A percentile compares a stretch with the other conserved stretches of the same genome.
phyloP scores from a whole-genome alignment of 257 asterid species.

The Cordia subcordata region DNA sequence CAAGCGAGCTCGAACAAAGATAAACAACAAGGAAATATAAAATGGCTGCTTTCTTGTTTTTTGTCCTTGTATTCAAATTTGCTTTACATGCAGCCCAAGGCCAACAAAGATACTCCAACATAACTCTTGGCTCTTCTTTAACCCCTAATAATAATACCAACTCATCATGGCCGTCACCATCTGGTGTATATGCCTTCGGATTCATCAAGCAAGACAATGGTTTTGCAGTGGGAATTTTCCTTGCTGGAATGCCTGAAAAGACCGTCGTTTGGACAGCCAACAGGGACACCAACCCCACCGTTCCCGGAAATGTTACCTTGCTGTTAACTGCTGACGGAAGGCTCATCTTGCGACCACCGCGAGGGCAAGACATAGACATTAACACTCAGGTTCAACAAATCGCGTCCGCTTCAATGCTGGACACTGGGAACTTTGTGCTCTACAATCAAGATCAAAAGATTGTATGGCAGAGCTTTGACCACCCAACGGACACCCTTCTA shows the following conservation, averaged over 20 bases:
- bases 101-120: conserved; percentile 26
- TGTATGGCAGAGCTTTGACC: conserved; percentile 53
- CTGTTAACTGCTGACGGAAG: conserved; percentile 26
- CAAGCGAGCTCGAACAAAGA: not conserved
- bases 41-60: conserved; percentile 16
- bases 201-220: conserved; percentile 15
- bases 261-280: conserved; percentile 36
- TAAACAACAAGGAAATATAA: not conserved
- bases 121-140: conserved; percentile 35
- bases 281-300: conserved; percentile 12
- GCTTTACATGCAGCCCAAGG: conserved; percentile 18
- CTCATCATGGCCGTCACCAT: conserved; percentile 23
- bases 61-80: conserved; percentile 16
- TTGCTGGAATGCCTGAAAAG: conserved; percentile 12
- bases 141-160: conserved; percentile 22
- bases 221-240: conserved; percentile 18
- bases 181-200: conserved; percentile 23
- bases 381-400: conserved; percentile 2
- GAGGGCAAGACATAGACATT: conserved; percentile 8
- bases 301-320: conserved; percentile 16
- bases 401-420: conserved; percentile 39
- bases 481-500: conserved; percentile 45
- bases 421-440: conserved; percentile 52
- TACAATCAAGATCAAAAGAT: conserved; percentile 13
- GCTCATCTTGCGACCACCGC: conserved; percentile 21